A percentile compares a stretch with the other conserved stretches of the same genome.
phyloP scores from a whole-genome alignment of 2,329 filamentous ascomycete genomes.

The Colletotrichum magnum region DNA sequence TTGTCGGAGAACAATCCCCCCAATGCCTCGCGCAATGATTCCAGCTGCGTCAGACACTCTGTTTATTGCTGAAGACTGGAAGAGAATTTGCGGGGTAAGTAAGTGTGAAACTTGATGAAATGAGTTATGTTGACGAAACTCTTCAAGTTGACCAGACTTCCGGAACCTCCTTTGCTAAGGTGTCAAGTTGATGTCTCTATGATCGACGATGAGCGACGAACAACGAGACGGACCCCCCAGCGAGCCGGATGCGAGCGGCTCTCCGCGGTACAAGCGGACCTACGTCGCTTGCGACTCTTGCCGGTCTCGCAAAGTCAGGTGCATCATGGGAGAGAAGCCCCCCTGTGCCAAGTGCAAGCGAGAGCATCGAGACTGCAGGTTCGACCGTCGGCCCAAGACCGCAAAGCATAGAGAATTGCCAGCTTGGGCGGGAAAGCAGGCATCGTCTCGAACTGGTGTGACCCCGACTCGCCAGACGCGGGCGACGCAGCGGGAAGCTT shows the following conservation, averaged over 20 bases:
- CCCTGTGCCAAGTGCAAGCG: conserved; percentile 38
- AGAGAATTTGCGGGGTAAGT: neutral
- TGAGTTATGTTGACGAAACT: neutral
- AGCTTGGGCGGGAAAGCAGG: conserved; percentile 2
- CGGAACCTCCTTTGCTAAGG: no score
- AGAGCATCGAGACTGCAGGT: conserved; percentile 38
- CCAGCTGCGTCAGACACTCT: neutral
- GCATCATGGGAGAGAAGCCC: conserved; percentile 36
- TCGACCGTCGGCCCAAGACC: conserved; percentile 28
- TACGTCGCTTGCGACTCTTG: conserved; percentile 40
- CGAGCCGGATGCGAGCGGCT: neutral
- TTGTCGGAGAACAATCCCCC: neutral
- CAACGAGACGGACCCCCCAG: neutral
- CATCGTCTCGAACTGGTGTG: neutral
- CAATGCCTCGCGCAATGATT: neutral
- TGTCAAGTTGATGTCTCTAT: no score
- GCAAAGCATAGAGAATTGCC: conserved; percentile 34
- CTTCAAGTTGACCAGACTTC: no score
- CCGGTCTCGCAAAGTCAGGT: conserved; percentile 35
- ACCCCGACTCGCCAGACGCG: neutral
- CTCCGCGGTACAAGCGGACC: conserved; percentile 24
- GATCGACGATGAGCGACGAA: neutral
- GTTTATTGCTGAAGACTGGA: neutral
- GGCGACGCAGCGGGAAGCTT: neutral
- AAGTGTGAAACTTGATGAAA: neutral